phyloP scores from a whole-genome alignment of 257 asterid genomes.

The Handroanthus guayacan region DNA sequence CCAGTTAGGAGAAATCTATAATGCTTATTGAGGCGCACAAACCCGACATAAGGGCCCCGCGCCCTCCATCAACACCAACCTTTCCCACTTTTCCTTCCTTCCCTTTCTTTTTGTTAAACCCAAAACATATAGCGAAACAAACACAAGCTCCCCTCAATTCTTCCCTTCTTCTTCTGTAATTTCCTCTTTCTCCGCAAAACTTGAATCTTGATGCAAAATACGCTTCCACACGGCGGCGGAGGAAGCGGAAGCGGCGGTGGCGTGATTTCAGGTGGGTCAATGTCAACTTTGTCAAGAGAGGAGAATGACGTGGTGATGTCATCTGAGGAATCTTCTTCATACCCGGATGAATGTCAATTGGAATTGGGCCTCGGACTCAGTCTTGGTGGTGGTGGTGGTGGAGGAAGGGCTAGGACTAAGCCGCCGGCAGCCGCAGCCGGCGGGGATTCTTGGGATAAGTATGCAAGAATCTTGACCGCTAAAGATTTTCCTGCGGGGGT shows the following conservation, averaged over 20 bases:
- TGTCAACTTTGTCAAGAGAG: constrained; percentile 53
- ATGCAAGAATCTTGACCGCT: constrained; percentile 65
- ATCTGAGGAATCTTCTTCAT: constrained; percentile 56
- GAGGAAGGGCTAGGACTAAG: constrained; percentile 41
- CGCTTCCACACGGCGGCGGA: constrained; percentile 34
- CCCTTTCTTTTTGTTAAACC: constrained; percentile 37
- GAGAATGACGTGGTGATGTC: constrained; percentile 49
- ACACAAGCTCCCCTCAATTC: constrained; percentile 6
- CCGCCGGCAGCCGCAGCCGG: constrained; percentile 22
- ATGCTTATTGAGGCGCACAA: constrained; percentile 67
- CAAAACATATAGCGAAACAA: constrained; percentile 18
- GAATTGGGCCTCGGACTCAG: constrained; percentile 78
- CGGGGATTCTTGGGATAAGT: constrained; percentile 48
- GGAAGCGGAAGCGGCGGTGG: constrained; percentile 43
- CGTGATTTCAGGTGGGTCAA: constrained; percentile 40
- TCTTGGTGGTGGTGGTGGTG: constrained; percentile 43
- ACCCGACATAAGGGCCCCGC: constrained; percentile 69
- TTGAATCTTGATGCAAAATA: constrained; percentile 44
- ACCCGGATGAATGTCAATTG: constrained; percentile 65
- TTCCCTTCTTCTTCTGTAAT: background rate
- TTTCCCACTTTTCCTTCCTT: constrained; percentile 33
- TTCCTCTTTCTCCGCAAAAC: background rate
- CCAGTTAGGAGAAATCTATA: constrained; percentile 55
- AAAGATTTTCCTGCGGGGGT: constrained; percentile 52
- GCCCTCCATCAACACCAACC: constrained; percentile 40